Evolutionary conservation across 2,329 filamentous ascomycete species (phyloP).

Genomic region (Fusarium sp.): DNA sequence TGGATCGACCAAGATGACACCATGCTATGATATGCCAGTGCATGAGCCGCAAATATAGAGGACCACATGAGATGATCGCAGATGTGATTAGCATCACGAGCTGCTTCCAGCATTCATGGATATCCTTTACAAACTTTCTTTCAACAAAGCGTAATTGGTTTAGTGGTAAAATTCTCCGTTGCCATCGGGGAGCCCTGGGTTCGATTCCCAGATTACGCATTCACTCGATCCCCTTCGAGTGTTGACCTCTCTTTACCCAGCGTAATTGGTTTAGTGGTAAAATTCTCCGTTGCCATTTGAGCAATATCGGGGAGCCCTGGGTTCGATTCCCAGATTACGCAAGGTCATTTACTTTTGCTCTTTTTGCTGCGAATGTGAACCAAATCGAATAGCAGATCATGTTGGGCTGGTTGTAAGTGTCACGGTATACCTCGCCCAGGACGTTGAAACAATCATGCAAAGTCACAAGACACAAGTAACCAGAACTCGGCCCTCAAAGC

Average conservation of each 20-base stretch:
- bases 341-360: background rate
- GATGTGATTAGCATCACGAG: background rate
- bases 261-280: constrained; percentile 8
- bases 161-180: constrained; percentile 11
- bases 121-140: accelerated
- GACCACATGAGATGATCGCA: background rate
- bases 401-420: background rate
- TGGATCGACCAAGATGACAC: background rate
- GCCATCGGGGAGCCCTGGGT: constrained; percentile 7
- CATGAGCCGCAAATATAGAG: background rate
- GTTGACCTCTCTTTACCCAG: background rate
- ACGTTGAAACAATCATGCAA: background rate
- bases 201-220: constrained; percentile 3
- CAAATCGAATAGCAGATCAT: background rate
- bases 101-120: background rate
- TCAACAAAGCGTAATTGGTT: constrained; percentile 1
- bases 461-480: background rate
- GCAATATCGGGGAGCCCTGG: background rate
- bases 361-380: background rate
- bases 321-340: constrained; percentile 9
- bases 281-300: background rate
- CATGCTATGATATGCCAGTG: background rate
- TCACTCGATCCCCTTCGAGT: too few relatives aligned
- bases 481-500: background rate
- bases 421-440: background rate